Percentiles rank a stretch among this genome's conserved stretches.
Conservation (phyloP, 2,329 filamentous ascomycete genomes). For the Penicillium frequentans region DNA sequence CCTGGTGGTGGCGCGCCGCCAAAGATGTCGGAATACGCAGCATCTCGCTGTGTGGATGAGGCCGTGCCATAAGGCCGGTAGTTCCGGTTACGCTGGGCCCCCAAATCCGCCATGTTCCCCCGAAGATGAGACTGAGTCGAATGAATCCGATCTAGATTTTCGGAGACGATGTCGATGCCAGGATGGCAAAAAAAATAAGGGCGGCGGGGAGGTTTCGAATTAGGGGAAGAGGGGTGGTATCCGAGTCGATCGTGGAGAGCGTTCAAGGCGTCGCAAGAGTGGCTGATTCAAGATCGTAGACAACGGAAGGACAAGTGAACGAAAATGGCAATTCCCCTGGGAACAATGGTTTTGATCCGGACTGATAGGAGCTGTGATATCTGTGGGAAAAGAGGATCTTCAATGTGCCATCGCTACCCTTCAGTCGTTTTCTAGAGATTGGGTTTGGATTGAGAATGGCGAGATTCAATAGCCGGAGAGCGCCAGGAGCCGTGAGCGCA, state of each 20-base stretch:
- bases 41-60: slow-evolving; percentile 73
- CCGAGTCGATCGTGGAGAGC: slow-evolving; percentile 32
- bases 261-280: slow-evolving; percentile 34
- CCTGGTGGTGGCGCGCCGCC: slow-evolving; percentile 81
- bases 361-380: slow-evolving; percentile 11
- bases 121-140: neutral
- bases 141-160: neutral
- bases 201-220: neutral
- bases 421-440: slow-evolving; percentile 16
- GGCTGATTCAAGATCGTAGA: slow-evolving; percentile 33
- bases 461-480: slow-evolving; percentile 29
- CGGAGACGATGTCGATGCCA: slow-evolving; percentile 3
- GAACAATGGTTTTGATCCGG: slow-evolving; percentile 17
- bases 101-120: slow-evolving; percentile 62
- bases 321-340: slow-evolving; percentile 11
- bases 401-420: slow-evolving; percentile 32
- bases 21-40: slow-evolving; percentile 95
- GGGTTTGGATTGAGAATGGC: slow-evolving; percentile 7
- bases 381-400: slow-evolving; percentile 17
- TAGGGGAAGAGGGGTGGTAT: slow-evolving; percentile 12
- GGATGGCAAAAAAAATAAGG: neutral
- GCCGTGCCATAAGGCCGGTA: slow-evolving; percentile 58
- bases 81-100: slow-evolving; percentile 61
- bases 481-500: slow-evolving; percentile 44
- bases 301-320: slow-evolving; percentile 23